Conservation (phyloP, 768 basidiomycete genomes). For the Gyrodon lividus region DNA sequence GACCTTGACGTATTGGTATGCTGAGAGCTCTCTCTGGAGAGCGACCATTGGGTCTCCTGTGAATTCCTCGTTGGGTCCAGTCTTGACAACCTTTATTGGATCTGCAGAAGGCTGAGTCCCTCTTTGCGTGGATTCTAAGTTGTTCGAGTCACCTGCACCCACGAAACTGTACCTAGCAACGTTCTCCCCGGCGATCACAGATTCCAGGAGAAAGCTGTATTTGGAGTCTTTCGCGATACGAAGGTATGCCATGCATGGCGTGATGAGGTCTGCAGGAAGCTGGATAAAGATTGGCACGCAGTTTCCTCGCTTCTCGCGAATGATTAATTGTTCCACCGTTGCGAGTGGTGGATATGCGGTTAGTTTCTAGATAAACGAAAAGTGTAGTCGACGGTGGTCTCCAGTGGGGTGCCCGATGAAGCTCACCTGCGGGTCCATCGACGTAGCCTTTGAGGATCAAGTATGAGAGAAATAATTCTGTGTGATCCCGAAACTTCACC, state of each 20-base stretch:
- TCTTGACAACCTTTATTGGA: constrained; percentile 88
- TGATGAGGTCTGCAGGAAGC: constrained; percentile 93
- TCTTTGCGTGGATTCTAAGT: background rate
- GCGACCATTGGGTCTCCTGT: constrained; percentile 84
- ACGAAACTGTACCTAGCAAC: constrained; percentile 95
- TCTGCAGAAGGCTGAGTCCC: constrained; percentile 46
- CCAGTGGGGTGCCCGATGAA: background rate
- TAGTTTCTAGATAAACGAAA: constrained; percentile 54
- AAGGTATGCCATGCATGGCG: constrained; percentile 96
- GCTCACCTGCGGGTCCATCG: constrained; percentile 54
- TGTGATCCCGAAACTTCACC: too few relatives aligned
- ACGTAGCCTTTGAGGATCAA: background rate
- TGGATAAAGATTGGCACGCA: constrained; percentile 91
- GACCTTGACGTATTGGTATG: constrained; percentile 88
- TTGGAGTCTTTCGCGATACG: constrained; percentile 88
- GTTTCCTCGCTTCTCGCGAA: constrained; percentile 83
- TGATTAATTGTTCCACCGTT: constrained; percentile 73
- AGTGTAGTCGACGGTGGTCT: constrained; percentile 54
- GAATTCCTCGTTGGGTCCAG: constrained; percentile 79
- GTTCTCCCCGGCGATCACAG: constrained; percentile 86
- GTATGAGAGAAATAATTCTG: background rate
- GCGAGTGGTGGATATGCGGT: constrained; percentile 69
- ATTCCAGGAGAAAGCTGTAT: constrained; percentile 94
- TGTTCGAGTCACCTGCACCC: constrained; percentile 71
- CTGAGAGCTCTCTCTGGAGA: constrained; percentile 81